Conservation (phyloP, 345 rosid genomes). For the Eutrema yunnanense region DNA sequence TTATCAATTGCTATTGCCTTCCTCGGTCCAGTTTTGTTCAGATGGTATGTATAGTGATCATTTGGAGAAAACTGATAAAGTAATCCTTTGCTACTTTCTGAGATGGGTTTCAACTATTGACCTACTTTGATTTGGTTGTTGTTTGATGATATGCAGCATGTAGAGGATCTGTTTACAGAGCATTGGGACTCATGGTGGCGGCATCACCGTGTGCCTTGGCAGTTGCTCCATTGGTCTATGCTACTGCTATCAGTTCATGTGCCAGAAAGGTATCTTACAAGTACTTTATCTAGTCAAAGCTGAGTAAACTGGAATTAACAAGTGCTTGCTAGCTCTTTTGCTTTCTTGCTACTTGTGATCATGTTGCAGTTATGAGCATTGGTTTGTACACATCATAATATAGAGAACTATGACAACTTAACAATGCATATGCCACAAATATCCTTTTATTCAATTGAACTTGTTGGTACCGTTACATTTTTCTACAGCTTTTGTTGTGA, state of each 20-base stretch:
- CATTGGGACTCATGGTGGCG: conserved; percentile 82
- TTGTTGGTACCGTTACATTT: too few relatives aligned
- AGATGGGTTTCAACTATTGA: not conserved
- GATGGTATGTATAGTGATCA: conserved; percentile 41
- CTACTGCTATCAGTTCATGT: conserved; percentile 82
- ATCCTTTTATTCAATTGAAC: too few relatives aligned
- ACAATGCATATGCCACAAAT: too few relatives aligned
- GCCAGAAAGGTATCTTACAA: conserved; percentile 60
- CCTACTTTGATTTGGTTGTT: not conserved
- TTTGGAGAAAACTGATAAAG: too few relatives aligned
- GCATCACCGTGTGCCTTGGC: conserved; percentile 92
- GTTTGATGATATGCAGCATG: conserved; percentile 41
- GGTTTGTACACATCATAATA: not conserved
- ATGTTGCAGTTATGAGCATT: not conserved
- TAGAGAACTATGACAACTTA: too few relatives aligned
- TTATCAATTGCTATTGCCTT: conserved; percentile 65
- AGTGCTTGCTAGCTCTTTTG: conserved; percentile 1
- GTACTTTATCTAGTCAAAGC: not conserved
- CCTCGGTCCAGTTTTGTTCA: conserved; percentile 70
- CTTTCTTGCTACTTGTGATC: not conserved
- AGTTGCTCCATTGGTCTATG: conserved; percentile 90
- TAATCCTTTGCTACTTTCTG: too few relatives aligned
- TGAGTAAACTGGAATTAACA: not conserved
- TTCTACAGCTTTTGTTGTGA: too few relatives aligned
- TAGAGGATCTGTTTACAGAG: conserved; percentile 81